phyloP scores from a whole-genome alignment of 2,329 filamentous ascomycete genomes.

The Periconia digitata region DNA sequence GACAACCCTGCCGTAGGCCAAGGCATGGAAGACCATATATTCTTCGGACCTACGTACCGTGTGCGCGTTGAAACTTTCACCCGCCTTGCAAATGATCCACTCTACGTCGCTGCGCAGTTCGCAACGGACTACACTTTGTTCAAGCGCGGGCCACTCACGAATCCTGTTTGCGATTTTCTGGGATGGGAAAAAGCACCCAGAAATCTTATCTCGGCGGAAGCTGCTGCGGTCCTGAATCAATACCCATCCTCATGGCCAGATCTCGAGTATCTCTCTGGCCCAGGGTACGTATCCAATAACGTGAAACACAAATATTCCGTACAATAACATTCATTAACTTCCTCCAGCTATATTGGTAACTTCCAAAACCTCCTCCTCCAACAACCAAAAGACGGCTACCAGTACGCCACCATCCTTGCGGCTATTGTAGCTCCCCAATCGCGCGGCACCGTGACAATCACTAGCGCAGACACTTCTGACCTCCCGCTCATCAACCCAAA shows the following conservation, averaged over 20 bases:
- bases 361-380: slow-evolving; percentile 18
- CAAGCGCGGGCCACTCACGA: slow-evolving; percentile 19
- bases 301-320: neutral
- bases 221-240: slow-evolving; percentile 5
- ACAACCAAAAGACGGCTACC: slow-evolving; percentile 26
- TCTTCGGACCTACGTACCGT: slow-evolving; percentile 24
- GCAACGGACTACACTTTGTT: slow-evolving; percentile 13
- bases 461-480: slow-evolving; percentile 22
- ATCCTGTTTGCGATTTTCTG: slow-evolving; percentile 21
- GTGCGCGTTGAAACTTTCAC: slow-evolving; percentile 11
- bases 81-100: neutral
- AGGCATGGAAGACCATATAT: slow-evolving; percentile 21
- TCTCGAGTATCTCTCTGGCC: slow-evolving; percentile 23
- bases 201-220: slow-evolving; percentile 12
- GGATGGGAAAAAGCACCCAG: slow-evolving; percentile 28
- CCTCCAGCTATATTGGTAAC: slow-evolving; percentile 22
- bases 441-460: slow-evolving; percentile 40
- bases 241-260: slow-evolving; percentile 29
- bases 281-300: too few species aligned
- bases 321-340: slow-evolving; percentile 6
- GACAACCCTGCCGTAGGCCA: slow-evolving; percentile 30
- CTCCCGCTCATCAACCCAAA: slow-evolving; percentile 38
- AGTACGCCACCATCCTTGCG: slow-evolving; percentile 36
- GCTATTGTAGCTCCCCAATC: slow-evolving; percentile 37
- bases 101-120: slow-evolving; percentile 16